Evolutionary conservation across 2,329 filamentous ascomycete genomes (phyloP).

Genomic region (Epichloe gansuensis): DNA sequence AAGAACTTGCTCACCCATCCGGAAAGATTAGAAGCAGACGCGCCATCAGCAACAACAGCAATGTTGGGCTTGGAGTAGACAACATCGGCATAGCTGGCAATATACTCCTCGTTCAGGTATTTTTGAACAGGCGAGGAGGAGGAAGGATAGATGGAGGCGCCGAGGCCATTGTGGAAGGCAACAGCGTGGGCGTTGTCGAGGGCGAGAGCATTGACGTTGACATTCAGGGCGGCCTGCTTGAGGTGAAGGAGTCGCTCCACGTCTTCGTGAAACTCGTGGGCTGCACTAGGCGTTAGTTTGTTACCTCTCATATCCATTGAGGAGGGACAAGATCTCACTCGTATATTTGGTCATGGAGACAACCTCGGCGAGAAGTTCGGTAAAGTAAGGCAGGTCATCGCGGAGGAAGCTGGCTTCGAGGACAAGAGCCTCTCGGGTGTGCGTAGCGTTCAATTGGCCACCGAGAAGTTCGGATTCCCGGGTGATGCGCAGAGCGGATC

Average conservation of each 20-base stretch:
- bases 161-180: slow-evolving; percentile 90
- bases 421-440: slow-evolving; percentile 87
- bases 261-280: slow-evolving; percentile 83
- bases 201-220: slow-evolving; percentile 54
- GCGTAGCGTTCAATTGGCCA: slow-evolving; percentile 74
- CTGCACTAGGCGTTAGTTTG: slow-evolving; percentile 31
- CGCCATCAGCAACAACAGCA: slow-evolving; percentile 81
- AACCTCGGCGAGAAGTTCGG: slow-evolving; percentile 89
- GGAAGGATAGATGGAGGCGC: slow-evolving; percentile 62
- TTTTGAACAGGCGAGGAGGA: slow-evolving; percentile 60
- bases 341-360: slow-evolving; percentile 79
- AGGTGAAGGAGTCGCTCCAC: slow-evolving; percentile 64
- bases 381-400: slow-evolving; percentile 93
- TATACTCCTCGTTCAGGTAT: slow-evolving; percentile 65
- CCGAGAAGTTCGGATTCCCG: slow-evolving; percentile 94
- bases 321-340: slow-evolving; percentile 33
- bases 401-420: slow-evolving; percentile 91
- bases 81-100: slow-evolving; percentile 63
- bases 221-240: slow-evolving; percentile 62
- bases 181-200: slow-evolving; percentile 75
- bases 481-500: slow-evolving; percentile 83
- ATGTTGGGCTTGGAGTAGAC: slow-evolving; percentile 87
- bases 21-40: slow-evolving; percentile 59
- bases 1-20: slow-evolving; percentile 96
- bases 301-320: slow-evolving; percentile 8